phyloP scores from a whole-genome alignment of 345 rosid genomes.

The Citrus cavaleriei region DNA sequence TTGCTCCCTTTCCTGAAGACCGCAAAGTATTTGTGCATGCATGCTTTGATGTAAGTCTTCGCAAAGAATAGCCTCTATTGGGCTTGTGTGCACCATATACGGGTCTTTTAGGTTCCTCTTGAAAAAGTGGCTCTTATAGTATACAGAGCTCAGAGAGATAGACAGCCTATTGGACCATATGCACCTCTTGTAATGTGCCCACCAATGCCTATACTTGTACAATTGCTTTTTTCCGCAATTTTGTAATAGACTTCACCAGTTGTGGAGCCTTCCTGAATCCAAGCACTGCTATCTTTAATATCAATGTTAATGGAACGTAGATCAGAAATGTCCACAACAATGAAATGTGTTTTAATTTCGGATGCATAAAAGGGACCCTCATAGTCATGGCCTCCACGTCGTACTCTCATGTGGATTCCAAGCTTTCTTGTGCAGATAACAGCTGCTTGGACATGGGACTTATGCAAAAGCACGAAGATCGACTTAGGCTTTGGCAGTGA shows the following conservation, averaged over 20 bases:
- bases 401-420: neutral
- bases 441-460: constrained; percentile 2
- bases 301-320: neutral
- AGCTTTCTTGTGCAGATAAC: neutral
- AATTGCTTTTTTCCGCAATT: neutral
- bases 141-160: too few species aligned
- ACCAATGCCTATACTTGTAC: neutral
- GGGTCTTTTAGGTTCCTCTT: too few species aligned
- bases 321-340: neutral
- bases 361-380: neutral
- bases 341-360: neutral
- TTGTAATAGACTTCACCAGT: neutral
- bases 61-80: too few species aligned
- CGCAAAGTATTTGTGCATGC: too few species aligned
- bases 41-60: too few species aligned
- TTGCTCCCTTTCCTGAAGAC: too few species aligned
- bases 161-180: neutral
- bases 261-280: neutral
- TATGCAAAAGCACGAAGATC: neutral
- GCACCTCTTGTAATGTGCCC: neutral
- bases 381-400: constrained; percentile 3
- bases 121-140: too few species aligned
- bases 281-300: neutral
- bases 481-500: neutral
- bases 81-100: too few species aligned